Conservation (phyloP, 1,284 basidiomycete genomes). For the Coniophora puteana region DNA sequence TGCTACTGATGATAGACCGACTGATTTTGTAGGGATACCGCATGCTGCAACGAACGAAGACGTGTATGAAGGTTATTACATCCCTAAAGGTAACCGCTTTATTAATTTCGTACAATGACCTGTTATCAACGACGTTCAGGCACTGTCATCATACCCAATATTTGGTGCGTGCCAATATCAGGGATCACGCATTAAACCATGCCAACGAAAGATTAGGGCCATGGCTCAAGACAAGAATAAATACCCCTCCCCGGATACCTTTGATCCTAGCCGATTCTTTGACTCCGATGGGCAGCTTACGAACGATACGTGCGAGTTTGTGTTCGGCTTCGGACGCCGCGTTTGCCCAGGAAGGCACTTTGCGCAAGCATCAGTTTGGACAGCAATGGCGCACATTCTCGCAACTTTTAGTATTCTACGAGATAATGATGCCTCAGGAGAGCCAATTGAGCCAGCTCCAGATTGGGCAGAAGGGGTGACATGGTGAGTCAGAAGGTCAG, state of each 20-base stretch:
- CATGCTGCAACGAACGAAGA: neutral
- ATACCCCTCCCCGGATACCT: conserved; percentile 23
- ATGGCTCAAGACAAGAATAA: conserved; percentile 23
- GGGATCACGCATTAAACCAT: neutral
- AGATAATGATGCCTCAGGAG: neutral
- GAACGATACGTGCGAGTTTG: conserved; percentile 18
- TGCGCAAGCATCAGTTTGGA: conserved; percentile 2
- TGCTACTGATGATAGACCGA: conserved; percentile 2
- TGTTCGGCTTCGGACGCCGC: conserved; percentile 28
- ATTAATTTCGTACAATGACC: neutral
- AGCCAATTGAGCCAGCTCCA: neutral
- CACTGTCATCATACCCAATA: conserved; percentile 25
- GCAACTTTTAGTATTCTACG: neutral
- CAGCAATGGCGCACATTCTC: conserved; percentile 3
- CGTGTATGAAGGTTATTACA: neutral
- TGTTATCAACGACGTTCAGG: conserved; percentile 20
- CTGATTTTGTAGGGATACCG: neutral
- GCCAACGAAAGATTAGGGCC: conserved; percentile 19
- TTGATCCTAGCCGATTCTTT: conserved; percentile 27
- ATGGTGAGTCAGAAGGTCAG: too few species aligned
- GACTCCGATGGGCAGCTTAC: conserved; percentile 21
- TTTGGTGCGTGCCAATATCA: conserved; percentile 21
- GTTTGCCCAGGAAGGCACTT: conserved; percentile 15
- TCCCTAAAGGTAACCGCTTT: conserved; percentile 1
- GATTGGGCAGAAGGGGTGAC: neutral